A percentile compares a stretch with the other conserved stretches of the same genome.
Conservation (phyloP, 345 rosid genomes). For the Psidium guajava region DNA sequence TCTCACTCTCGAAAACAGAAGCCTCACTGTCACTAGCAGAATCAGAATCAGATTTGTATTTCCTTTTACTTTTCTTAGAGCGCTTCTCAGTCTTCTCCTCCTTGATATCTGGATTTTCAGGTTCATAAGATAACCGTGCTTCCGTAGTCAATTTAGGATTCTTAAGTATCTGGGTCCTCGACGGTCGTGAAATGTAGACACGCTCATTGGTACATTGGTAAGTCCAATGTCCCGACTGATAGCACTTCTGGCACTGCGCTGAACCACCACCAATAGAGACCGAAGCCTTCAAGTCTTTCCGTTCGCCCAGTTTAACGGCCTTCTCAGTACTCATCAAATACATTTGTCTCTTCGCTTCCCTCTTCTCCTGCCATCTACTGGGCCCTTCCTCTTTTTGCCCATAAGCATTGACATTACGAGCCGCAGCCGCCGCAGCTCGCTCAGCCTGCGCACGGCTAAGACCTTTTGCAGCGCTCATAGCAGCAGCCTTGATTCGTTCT, state of each 20-base stretch:
- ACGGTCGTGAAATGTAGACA: conserved; percentile 83
- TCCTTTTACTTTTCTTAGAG: conserved; percentile 79
- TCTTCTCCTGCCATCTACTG: conserved; percentile 96
- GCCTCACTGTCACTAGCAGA: conserved; percentile 79
- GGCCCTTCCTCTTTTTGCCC: conserved; percentile 99
- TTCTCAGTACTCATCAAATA: conserved; percentile 97
- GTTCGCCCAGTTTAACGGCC: conserved; percentile 80
- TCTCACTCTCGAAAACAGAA: conserved; percentile 79
- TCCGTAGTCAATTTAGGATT: conserved; percentile 72
- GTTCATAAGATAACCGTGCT: conserved; percentile 41
- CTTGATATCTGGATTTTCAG: conserved; percentile 31
- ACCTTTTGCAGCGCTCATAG: conserved; percentile 81
- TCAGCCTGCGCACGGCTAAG: conserved; percentile 98
- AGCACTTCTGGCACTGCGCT: conserved; percentile 88
- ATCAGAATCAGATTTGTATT: conserved; percentile 49
- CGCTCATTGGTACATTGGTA: conserved; percentile 91
- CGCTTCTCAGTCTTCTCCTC: conserved; percentile 39
- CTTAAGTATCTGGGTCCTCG: conserved; percentile 91
- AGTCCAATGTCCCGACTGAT: conserved; percentile 92
- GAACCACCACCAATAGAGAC: conserved; percentile 31
- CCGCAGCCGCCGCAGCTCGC: conserved; percentile 88
- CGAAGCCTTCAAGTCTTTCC: conserved; percentile 63
- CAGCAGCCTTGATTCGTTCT: conserved; percentile 87
- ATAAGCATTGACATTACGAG: conserved; percentile 88
- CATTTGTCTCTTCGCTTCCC: conserved; percentile 98